These are phyloP conservation scores for Paecilomyces niveus DNA, from an alignment of 2,329 filamentous ascomycete genomes.

Conservation along the genomic window DNA sequence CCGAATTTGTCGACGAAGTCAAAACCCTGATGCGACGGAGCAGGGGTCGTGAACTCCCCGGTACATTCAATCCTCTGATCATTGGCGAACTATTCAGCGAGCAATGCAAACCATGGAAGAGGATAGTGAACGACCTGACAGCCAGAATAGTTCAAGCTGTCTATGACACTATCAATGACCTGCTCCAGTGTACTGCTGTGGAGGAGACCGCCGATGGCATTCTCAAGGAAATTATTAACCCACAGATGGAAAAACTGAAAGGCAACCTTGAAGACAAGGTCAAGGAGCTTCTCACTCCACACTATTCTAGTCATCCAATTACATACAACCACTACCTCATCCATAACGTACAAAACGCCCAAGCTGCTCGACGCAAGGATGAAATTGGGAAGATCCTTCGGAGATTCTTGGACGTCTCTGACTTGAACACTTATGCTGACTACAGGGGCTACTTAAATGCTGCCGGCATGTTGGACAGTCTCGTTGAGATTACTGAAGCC, in stretches of 20 bases:
- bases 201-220: too few species aligned
- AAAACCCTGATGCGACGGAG: slow-evolving; percentile 30
- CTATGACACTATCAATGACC: too few species aligned
- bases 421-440: too few species aligned
- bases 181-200: too few species aligned
- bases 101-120: slow-evolving; percentile 50
- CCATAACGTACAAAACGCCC: slow-evolving; percentile 22
- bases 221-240: too few species aligned
- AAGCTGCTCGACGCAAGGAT: slow-evolving; percentile 6
- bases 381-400: slow-evolving; percentile 5
- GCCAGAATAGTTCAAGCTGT: too few species aligned
- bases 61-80: slow-evolving; percentile 53
- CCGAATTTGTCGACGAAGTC: slow-evolving; percentile 34
- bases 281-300: too few species aligned
- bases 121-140: slow-evolving; percentile 17
- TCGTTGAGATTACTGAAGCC: slow-evolving; percentile 16
- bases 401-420: slow-evolving; percentile 7
- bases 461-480: slow-evolving; percentile 8
- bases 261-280: too few species aligned
- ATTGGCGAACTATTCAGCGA: slow-evolving; percentile 54
- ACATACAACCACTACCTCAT: slow-evolving; percentile 26
- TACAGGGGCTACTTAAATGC: slow-evolving; percentile 4
- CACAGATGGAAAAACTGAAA: too few species aligned
- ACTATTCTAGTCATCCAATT: neutral
- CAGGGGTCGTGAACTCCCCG: slow-evolving; percentile 51